Evolutionary conservation across 805 yeast species (phyloP).

Genomic region (Kodamaea sagamina): DNA sequence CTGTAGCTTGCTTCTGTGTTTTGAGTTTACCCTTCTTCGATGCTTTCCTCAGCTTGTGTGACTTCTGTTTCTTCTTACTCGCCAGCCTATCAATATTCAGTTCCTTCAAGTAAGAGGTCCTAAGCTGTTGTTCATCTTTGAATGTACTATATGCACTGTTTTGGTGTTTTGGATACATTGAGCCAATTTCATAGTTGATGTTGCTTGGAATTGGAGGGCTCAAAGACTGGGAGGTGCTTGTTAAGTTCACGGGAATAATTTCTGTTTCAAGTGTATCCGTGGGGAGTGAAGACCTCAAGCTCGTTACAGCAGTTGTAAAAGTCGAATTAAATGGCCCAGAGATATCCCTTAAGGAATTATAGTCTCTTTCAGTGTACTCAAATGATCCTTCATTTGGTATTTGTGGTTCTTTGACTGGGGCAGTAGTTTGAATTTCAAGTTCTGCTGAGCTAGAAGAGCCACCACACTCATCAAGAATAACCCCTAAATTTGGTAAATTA

Average conservation of each 20-base stretch:
- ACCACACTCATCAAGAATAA: too few species aligned
- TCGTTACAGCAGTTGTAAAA: too few species aligned
- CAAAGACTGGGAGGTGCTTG: too few species aligned
- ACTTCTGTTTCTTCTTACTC: not conserved
- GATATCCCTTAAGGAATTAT: slow-evolving; percentile 6
- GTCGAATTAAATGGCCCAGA: not conserved
- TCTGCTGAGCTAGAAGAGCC: too few species aligned
- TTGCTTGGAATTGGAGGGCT: too few species aligned
- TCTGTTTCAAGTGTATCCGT: too few species aligned
- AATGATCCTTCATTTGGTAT: slow-evolving; percentile 12
- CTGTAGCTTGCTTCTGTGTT: too few species aligned
- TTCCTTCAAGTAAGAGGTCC: not conserved
- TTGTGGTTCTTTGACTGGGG: not conserved
- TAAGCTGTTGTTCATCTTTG: not conserved
- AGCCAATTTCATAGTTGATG: too few species aligned
- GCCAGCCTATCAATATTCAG: not conserved
- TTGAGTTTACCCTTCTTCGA: not conserved
- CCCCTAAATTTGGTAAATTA: not conserved
- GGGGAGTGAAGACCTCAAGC: too few species aligned
- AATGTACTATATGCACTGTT: not conserved
- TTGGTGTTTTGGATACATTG: not conserved
- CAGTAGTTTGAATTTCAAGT: not conserved
- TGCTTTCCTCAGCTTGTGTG: not conserved
- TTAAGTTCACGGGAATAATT: too few species aligned
- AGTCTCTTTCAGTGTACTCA: slow-evolving; percentile 15